Evolutionary conservation across 2,329 filamentous ascomycete species (phyloP).

Genomic region (Zymoseptoria tritici): DNA sequence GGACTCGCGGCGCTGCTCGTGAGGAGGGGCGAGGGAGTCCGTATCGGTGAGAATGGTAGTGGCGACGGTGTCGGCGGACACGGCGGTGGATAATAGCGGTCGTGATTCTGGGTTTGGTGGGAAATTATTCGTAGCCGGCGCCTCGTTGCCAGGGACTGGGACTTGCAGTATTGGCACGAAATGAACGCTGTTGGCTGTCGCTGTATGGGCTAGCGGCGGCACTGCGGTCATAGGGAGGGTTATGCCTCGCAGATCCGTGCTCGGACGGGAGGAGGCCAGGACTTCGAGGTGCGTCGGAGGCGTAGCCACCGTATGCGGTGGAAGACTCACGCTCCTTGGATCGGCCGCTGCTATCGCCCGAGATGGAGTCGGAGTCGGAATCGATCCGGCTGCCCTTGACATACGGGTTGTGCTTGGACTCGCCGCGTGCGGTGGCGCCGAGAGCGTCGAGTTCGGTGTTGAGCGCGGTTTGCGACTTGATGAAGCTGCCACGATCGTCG

Average conservation of each 20-base stretch:
- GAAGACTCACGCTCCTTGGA: conserved; percentile 27
- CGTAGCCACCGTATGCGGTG: conserved; percentile 13
- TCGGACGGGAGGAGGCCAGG: conserved; percentile 43
- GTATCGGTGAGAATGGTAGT: conserved; percentile 14
- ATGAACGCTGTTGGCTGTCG: conserved; percentile 14
- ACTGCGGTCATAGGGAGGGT: conserved; percentile 31
- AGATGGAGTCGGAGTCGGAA: conserved; percentile 62
- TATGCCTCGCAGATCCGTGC: conserved; percentile 33
- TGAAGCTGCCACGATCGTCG: conserved; percentile 91
- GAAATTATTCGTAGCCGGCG: conserved; percentile 54
- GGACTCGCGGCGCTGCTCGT: conserved; percentile 5
- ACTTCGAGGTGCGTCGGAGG: conserved; percentile 38
- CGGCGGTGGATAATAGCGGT: conserved; percentile 11
- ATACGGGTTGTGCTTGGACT: conserved; percentile 51
- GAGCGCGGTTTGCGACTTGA: conserved; percentile 86
- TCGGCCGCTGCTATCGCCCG: conserved; percentile 48
- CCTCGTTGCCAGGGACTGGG: conserved; percentile 59
- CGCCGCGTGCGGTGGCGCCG: conserved; percentile 79
- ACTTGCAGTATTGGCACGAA: conserved; percentile 39
- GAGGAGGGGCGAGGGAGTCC: conserved; percentile 1
- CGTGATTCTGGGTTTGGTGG: neutral
- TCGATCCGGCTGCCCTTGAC: conserved; percentile 53
- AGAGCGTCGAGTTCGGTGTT: conserved; percentile 86
- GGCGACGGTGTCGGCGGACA: conserved; percentile 14
- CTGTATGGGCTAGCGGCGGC: conserved; percentile 29